These are phyloP conservation scores for Monosporascus cannonballus DNA, from an alignment of 2,329 filamentous ascomycete genomes.

Conservation along the genomic window DNA sequence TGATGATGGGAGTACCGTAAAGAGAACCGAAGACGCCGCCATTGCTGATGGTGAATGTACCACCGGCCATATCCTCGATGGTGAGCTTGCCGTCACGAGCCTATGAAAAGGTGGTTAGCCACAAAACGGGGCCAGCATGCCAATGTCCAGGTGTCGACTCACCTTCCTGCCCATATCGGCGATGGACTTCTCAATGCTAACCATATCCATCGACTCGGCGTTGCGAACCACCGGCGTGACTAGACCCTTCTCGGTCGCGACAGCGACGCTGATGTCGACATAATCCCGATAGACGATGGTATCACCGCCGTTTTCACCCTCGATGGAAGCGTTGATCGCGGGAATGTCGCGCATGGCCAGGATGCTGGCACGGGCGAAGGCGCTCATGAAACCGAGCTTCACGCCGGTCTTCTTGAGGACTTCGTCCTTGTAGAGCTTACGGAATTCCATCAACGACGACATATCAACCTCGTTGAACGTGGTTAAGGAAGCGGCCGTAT, in stretches of 20 bases:
- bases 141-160: slow-evolving; percentile 13
- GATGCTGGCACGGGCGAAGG: slow-evolving; percentile 84
- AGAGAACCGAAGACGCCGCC: slow-evolving; percentile 94
- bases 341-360: slow-evolving; percentile 95
- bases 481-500: slow-evolving; percentile 92
- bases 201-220: slow-evolving; percentile 78
- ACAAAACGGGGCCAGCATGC: neutral
- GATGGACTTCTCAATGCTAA: slow-evolving; percentile 85
- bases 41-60: slow-evolving; percentile 97
- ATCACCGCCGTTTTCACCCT: slow-evolving; percentile 89
- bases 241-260: slow-evolving; percentile 94
- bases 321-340: slow-evolving; percentile 92
- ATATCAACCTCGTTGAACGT: slow-evolving; percentile 99
- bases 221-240: slow-evolving; percentile 97
- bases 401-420: slow-evolving; percentile 92
- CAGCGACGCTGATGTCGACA: slow-evolving; percentile 94
- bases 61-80: slow-evolving; percentile 98
- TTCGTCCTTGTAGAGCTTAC: slow-evolving; percentile 95
- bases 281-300: slow-evolving; percentile 98
- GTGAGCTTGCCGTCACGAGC: slow-evolving; percentile 94
- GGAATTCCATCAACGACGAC: slow-evolving; percentile 95
- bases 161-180: slow-evolving; percentile 95
- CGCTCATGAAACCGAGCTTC: slow-evolving; percentile 99
- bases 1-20: slow-evolving; percentile 98
- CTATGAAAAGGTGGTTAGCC: slow-evolving; percentile 35